Percentiles rank a stretch among this genome's conserved stretches.
Conservation (phyloP, 2,329 filamentous ascomycete species). For the Colletotrichum sp. region DNA sequence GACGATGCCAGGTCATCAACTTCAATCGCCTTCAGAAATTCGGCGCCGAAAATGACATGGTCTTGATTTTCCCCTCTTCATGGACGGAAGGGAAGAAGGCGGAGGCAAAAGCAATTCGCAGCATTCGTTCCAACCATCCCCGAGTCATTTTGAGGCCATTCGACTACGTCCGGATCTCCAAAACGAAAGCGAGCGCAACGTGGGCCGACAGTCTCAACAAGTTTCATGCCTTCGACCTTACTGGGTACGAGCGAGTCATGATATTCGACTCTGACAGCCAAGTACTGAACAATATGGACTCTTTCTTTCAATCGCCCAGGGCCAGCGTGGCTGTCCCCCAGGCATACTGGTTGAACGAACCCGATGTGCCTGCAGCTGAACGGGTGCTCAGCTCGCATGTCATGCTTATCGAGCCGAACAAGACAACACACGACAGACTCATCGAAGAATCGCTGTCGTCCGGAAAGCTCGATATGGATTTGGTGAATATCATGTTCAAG, state of each 20-base stretch:
- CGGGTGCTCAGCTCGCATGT: constrained; percentile 55
- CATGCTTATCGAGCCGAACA: constrained; percentile 58
- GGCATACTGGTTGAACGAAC: constrained; percentile 69
- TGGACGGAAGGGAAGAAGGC: constrained; percentile 1
- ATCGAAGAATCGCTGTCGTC: constrained; percentile 42
- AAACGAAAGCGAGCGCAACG: constrained; percentile 38
- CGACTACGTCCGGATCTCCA: background rate
- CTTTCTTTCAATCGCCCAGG: constrained; percentile 70
- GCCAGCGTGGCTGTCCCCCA: constrained; percentile 70
- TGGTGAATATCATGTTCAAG: constrained; percentile 67
- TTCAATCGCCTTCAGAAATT: constrained; percentile 50
- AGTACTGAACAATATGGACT: constrained; percentile 69
- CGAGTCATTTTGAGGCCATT: constrained; percentile 4
- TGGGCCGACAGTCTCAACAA: constrained; percentile 73
- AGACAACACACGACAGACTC: constrained; percentile 29
- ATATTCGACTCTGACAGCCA: constrained; percentile 68
- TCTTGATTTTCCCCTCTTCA: constrained; percentile 49
- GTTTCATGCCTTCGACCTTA: constrained; percentile 71
- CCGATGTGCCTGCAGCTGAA: constrained; percentile 48
- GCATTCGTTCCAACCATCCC: background rate
- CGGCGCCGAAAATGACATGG: constrained; percentile 45
- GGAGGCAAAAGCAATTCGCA: background rate
- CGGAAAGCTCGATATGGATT: constrained; percentile 68
- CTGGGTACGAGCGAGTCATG: constrained; percentile 55
- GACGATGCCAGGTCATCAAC: constrained; percentile 41